A percentile compares a stretch with the other conserved stretches of the same genome.
phyloP scores from a whole-genome alignment of 2,329 filamentous ascomycete species.

The Xylaria sp. region DNA sequence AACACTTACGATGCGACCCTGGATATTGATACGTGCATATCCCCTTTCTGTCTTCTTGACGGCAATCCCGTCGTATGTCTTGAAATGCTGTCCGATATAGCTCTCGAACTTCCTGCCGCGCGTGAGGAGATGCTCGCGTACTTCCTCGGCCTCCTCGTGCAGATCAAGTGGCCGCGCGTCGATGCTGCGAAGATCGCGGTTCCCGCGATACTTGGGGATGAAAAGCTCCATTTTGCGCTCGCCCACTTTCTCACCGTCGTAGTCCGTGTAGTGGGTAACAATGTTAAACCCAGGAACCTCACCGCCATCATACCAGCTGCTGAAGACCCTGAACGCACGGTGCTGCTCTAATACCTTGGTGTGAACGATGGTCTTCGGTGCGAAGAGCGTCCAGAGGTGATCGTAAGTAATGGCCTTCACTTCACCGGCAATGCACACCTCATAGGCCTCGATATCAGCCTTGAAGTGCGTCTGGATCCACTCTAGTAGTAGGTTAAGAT shows the following conservation, averaged over 20 bases:
- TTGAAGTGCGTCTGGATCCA: constrained; percentile 49
- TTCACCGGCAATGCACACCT: constrained; percentile 41
- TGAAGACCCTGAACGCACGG: constrained; percentile 47
- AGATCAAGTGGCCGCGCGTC: constrained; percentile 46
- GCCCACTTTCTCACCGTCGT: constrained; percentile 51
- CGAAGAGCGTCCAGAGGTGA: constrained; percentile 48
- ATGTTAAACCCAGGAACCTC: constrained; percentile 42
- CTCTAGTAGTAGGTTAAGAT: constrained; percentile 44
- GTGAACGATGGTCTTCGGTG: constrained; percentile 45
- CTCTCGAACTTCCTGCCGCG: constrained; percentile 50
- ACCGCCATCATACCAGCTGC: constrained; percentile 45
- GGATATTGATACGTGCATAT: constrained; percentile 43
- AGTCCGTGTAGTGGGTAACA: constrained; percentile 47
- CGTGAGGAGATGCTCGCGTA: constrained; percentile 39
- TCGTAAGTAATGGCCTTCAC: constrained; percentile 44
- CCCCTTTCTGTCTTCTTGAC: constrained; percentile 34
- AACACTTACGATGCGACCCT: constrained; percentile 45
- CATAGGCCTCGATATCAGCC: constrained; percentile 43
- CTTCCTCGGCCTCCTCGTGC: constrained; percentile 40
- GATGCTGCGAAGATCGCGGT: constrained; percentile 45
- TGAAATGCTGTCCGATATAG: constrained; percentile 49
- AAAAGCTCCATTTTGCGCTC: constrained; percentile 39
- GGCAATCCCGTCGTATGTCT: constrained; percentile 49
- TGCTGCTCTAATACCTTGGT: constrained; percentile 41
- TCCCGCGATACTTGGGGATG: constrained; percentile 45